These are phyloP conservation scores for Globisporangium alternatum DNA, from an alignment of 352 stramenopile species.

Conservation along the genomic window DNA sequence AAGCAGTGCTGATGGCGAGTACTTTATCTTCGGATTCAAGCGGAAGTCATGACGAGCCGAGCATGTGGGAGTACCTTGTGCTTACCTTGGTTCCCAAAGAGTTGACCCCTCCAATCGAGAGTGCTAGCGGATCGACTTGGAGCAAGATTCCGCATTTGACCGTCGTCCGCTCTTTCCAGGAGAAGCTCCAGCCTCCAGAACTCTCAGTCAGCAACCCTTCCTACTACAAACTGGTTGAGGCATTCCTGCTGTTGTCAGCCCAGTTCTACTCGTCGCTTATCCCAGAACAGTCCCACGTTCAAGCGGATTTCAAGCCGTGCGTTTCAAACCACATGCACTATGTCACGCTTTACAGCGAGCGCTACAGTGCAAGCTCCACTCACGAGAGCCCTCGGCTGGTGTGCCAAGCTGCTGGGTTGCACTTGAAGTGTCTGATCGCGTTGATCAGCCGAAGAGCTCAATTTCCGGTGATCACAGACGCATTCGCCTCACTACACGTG, in stretches of 20 bases:
- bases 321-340: slow-evolving; percentile 29
- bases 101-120: neutral
- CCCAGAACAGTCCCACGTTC: slow-evolving; percentile 12
- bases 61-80: slow-evolving; percentile 36
- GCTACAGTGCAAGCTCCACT: slow-evolving; percentile 11
- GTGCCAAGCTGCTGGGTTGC: slow-evolving; percentile 24
- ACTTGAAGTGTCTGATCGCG: slow-evolving; percentile 36
- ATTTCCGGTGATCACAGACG: slow-evolving; percentile 26
- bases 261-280: slow-evolving; percentile 28
- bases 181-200: neutral
- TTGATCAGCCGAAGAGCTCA: slow-evolving; percentile 30
- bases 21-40: slow-evolving; percentile 35
- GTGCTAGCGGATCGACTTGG: neutral
- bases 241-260: slow-evolving; percentile 28
- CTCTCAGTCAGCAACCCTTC: slow-evolving; percentile 2
- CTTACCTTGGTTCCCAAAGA: slow-evolving; percentile 24
- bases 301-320: slow-evolving; percentile 23
- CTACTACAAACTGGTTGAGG: slow-evolving; percentile 24
- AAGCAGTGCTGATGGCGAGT: slow-evolving; percentile 46
- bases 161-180: slow-evolving; percentile 4
- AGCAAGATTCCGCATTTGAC: neutral
- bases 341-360: slow-evolving; percentile 25
- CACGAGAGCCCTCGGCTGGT: slow-evolving; percentile 22
- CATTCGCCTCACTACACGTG: slow-evolving; percentile 22
- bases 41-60: slow-evolving; percentile 29